Base-by-base conservation (phyloP, 108 stramenopile genomes). In the Pinguiococcus pyrenoidosus region DNA sequence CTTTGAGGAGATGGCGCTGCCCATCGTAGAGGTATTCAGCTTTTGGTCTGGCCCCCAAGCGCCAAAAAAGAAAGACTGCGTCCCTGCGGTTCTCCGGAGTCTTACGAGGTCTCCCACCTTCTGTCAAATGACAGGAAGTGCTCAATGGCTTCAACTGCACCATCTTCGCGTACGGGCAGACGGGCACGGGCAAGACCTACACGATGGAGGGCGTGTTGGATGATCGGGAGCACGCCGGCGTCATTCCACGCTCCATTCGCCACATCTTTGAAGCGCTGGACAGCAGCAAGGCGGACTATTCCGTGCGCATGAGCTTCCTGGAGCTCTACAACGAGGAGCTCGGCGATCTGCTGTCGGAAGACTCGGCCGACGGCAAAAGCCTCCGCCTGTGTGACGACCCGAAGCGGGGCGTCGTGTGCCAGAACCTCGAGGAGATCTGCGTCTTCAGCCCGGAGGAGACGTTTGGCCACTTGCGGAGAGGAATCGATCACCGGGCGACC, bases 291-390 rank as follows among this genome's bases (percentile, higher is more conserved):
- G 64, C 67, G 3, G 73, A 74, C 35, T 76, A 64, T 49, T 72
- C 64, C 28, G 71, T 76, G 5, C 62, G 73, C n/a, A 64, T 72
- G 12, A 69, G 67, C 16, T 76, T 72, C 50, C 71, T 76, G 18
- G 75, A 76, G 53, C 58, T 76, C 4, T 76, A 74, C 70, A 74
- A 76, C 37, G 73, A 74, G 68, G 67, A 67, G 52, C 59, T 67
- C 13, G 32, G 22, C 18, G 60, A 51, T 29, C 35, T 45, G 16
- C 24, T 48, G 7, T 20, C 30, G 13, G 55, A 26, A 4, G n/a
- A n/a, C n/a, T n/a, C n/a, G 17, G 33, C 35, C 7, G 36, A 37
- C 10, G 44, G 38, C 27, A 21, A 52, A 16, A 35, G 13, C 0
- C 46, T 36, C 1, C 36, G 46, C 30, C 22, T 48, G 9, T 27